These are phyloP conservation scores for Fagopyrum homotropicum DNA, from an alignment of 148 eudicot genomes.

Conservation along the genomic window DNA sequence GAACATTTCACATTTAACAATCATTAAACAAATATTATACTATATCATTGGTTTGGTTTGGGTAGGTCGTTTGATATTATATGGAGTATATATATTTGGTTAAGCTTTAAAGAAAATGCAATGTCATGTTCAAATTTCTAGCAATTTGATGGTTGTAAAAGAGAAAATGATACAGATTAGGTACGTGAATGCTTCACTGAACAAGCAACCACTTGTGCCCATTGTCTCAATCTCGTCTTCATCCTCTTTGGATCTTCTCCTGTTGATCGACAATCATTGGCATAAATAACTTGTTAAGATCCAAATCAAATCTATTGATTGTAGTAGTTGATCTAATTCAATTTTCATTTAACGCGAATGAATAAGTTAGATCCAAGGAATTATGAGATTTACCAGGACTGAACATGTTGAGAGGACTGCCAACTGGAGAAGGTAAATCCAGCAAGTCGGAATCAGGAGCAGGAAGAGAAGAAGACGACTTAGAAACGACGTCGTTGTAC, in stretches of 20 bases:
- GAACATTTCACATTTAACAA: not conserved
- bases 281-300: not conserved
- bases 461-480: slow-evolving; percentile 22
- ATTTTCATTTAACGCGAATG: not conserved
- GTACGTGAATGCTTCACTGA: slow-evolving; percentile 48
- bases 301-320: not conserved
- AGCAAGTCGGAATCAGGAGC: slow-evolving; percentile 17
- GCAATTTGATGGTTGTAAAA: too few relatives aligned
- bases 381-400: slow-evolving; percentile 34
- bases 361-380: not conserved
- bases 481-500: slow-evolving; percentile 25
- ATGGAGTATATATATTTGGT: not conserved
- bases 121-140: not conserved
- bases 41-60: not conserved
- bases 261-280: slow-evolving; percentile 11
- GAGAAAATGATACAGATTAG: not conserved
- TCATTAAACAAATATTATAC: not conserved
- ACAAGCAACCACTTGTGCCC: slow-evolving; percentile 95
- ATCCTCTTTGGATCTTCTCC: slow-evolving; percentile 74
- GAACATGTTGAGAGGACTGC: slow-evolving; percentile 56
- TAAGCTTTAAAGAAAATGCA: not conserved
- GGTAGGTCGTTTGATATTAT: not conserved
- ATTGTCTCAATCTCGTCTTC: slow-evolving; percentile 73
- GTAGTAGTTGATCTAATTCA: not conserved
- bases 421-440: slow-evolving; percentile 46